Conservation (phyloP, 2,329 filamentous ascomycete species). For the Albophoma yamanashiensis region DNA sequence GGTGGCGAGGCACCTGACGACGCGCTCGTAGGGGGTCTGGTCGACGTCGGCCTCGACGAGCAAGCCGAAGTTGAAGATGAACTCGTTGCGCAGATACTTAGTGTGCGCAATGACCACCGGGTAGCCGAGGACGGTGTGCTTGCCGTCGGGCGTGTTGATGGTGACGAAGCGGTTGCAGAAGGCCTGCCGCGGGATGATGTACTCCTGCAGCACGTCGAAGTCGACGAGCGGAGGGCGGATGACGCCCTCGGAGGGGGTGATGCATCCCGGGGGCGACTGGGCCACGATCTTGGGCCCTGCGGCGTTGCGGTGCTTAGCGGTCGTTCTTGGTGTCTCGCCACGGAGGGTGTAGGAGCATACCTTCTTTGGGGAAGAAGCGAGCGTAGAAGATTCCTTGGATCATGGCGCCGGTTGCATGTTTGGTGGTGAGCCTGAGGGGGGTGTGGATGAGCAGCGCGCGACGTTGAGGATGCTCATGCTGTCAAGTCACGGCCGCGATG, state of each 20-base stretch:
- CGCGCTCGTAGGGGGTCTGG: constrained; percentile 69
- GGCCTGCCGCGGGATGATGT: constrained; percentile 88
- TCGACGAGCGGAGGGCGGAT: constrained; percentile 56
- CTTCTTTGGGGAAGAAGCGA: constrained; percentile 55
- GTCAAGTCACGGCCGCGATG: neutral
- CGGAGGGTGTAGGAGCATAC: constrained; percentile 22
- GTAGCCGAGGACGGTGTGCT: constrained; percentile 73
- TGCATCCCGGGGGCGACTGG: constrained; percentile 52
- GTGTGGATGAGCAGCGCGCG: neutral
- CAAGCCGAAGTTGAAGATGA: constrained; percentile 96
- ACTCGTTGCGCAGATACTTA: constrained; percentile 84
- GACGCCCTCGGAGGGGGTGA: constrained; percentile 33
- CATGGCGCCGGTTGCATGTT: constrained; percentile 27
- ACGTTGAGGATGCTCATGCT: neutral
- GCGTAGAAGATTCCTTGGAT: constrained; percentile 64
- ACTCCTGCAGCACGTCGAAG: constrained; percentile 79
- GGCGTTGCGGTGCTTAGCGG: neutral
- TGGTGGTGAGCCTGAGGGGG: neutral
- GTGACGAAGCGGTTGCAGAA: constrained; percentile 89
- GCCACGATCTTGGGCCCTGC: constrained; percentile 52
- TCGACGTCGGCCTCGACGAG: constrained; percentile 59
- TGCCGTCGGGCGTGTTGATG: constrained; percentile 58
- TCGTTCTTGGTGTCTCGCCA: neutral
- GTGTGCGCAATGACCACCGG: constrained; percentile 78
- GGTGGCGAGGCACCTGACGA: constrained; percentile 75